Conservation (phyloP, 2,329 filamentous ascomycete species). For the Dothiorella sarmentorum region DNA sequence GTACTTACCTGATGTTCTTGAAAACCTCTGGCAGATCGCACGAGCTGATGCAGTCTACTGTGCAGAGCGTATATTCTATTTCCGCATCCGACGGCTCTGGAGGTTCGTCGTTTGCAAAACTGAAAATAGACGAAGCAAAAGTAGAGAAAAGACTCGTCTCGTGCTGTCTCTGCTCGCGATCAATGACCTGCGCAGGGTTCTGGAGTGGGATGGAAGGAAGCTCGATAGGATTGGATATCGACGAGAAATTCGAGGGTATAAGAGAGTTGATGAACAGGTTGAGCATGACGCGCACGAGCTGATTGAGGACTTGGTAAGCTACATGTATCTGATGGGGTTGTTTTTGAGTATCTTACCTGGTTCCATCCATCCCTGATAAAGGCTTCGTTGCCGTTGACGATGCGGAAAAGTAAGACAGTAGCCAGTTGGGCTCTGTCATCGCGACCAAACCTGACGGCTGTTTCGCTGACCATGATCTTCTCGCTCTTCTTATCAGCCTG, state of each 20-base stretch:
- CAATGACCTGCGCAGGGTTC: constrained; percentile 86
- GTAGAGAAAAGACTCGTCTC: constrained; percentile 90
- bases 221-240: constrained; percentile 62
- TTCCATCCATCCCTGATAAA: constrained; percentile 75
- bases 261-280: constrained; percentile 96
- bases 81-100: constrained; percentile 97
- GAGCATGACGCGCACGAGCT: constrained; percentile 87
- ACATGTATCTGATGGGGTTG: background rate
- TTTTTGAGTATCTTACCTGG: constrained; percentile 54
- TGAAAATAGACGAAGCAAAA: constrained; percentile 96
- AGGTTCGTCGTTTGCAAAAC: constrained; percentile 95
- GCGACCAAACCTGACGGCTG: constrained; percentile 90
- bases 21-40: constrained; percentile 83
- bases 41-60: constrained; percentile 88
- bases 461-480: constrained; percentile 97
- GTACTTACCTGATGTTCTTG: constrained; percentile 75
- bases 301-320: constrained; percentile 41
- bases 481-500: constrained; percentile 86
- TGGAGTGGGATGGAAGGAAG: constrained; percentile 84
- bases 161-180: constrained; percentile 71
- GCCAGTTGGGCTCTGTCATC: constrained; percentile 93
- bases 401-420: constrained; percentile 90
- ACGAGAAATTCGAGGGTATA: constrained; percentile 73
- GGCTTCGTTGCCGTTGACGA: constrained; percentile 79
- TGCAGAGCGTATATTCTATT: constrained; percentile 89